Evolutionary conservation across 1,139 yeast species (phyloP), one percentile per base, ranked within the genome.

Genomic region (Yamadazyma trypodendri): DNA sequence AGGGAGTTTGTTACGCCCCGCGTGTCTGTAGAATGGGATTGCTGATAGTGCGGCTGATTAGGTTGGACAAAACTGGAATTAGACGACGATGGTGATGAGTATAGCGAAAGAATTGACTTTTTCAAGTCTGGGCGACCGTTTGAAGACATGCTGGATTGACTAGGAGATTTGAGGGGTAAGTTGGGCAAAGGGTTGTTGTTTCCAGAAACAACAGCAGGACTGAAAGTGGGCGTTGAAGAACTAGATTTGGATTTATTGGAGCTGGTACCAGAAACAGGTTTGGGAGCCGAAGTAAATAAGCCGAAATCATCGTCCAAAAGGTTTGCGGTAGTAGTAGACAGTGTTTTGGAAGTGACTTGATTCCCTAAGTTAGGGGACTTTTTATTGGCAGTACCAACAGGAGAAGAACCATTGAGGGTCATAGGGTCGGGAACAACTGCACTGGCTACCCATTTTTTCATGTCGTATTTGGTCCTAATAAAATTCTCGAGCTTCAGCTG

Each of bases 391-490:
- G 31, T 12, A 12, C 16, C 25, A 20, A 30, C 32, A 15, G 25
- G 28, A 17, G 47, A 24, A 8, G 18, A 4, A 6, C 30, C 43
- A 24, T 40, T 41, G 12, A 70, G 50, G 2, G 77, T 57, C 46
- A 72, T 58, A 2, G 89, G 87, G 49, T 81, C 81, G 4, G 90
- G 90, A 15, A 79, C 57, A 5, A 55, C 56, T 4, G 71, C 44
- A 17, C 77, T 61, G 14, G 65, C 58, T 11, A 74, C 81, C 98
- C 98, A 92, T 56, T 90, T 84, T 62, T 83, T 87, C 64, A 84
- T 57, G 50, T 88, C 97, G 56, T 92, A 92, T 60, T 92, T 92
- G 6, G 96, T 89, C 46, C 92, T 73, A 46, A 92, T 88, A 61
- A 88, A 92, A 59, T 85, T 88, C 48, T 84, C 95, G 49, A 92